Percentiles rank a stretch among this genome's conserved stretches.
Evolutionary conservation across 2,329 filamentous ascomycete species (phyloP).

Genomic region (Pseudogymnoascus pannorum): DNA sequence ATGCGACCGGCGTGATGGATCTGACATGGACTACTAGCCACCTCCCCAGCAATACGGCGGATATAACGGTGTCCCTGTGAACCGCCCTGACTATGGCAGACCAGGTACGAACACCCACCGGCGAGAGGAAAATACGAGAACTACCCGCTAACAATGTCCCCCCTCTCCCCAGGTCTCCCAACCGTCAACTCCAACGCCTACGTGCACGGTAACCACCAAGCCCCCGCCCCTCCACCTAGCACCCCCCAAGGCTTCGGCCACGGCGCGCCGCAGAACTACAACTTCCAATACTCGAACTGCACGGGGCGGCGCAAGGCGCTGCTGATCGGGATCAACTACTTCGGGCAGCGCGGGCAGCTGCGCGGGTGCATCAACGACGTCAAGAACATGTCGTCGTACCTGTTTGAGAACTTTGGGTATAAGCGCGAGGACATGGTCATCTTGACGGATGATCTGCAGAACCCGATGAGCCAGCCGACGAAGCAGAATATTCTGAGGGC

Average conservation of each 20-base stretch:
- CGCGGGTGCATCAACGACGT: slow-evolving; percentile 96
- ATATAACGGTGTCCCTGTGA: slow-evolving; percentile 29
- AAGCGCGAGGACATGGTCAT: slow-evolving; percentile 96
- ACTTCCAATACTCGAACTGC: slow-evolving; percentile 86
- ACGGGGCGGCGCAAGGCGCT: slow-evolving; percentile 83
- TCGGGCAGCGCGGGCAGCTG: slow-evolving; percentile 82
- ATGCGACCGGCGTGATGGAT: neutral
- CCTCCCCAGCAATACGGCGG: slow-evolving; percentile 43
- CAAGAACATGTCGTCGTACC: slow-evolving; percentile 89
- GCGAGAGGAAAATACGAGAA: neutral
- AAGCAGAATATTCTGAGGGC: slow-evolving; percentile 91
- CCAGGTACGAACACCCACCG: slow-evolving; percentile 36
- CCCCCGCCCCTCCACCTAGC: slow-evolving; percentile 59
- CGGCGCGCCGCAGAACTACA: slow-evolving; percentile 73
- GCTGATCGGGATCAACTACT: slow-evolving; percentile 94
- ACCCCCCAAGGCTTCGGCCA: slow-evolving; percentile 67
- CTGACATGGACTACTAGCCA: slow-evolving; percentile 18
- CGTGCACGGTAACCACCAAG: slow-evolving; percentile 49
- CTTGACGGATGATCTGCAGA: slow-evolving; percentile 92
- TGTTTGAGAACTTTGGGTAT: slow-evolving; percentile 85
- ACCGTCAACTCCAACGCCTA: slow-evolving; percentile 45
- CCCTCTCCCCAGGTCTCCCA: slow-evolving; percentile 30
- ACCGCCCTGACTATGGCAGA: slow-evolving; percentile 41
- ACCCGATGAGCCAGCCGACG: slow-evolving; percentile 92
- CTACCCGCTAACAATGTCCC: neutral